Evolutionary conservation across 352 stramenopile genomes (phyloP).

Genomic region (Globisporangium barbulae): DNA sequence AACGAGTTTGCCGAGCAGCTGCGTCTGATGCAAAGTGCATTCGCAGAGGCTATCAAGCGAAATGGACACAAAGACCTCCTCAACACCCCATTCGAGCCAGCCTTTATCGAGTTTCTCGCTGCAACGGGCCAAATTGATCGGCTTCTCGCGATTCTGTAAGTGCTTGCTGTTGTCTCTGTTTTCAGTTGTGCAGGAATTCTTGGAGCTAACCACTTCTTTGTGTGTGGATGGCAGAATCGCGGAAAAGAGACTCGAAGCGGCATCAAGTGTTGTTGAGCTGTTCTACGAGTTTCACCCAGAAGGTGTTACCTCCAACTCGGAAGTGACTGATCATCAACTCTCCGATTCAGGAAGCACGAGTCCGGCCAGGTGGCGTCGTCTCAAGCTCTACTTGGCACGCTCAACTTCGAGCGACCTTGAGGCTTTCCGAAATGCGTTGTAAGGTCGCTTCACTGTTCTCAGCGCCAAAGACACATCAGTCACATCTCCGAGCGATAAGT

Average conservation of each 20-base stretch:
- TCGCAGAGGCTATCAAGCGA: conserved; percentile 32
- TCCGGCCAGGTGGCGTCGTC: neutral
- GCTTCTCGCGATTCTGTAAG: conserved; percentile 21
- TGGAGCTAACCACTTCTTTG: neutral
- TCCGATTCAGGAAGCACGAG: neutral
- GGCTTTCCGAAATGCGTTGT: conserved; percentile 5
- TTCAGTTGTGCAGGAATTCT: neutral
- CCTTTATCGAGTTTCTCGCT: conserved; percentile 48
- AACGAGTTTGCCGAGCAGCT: conserved; percentile 32
- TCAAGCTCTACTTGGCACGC: conserved; percentile 1
- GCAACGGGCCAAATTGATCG: conserved; percentile 26
- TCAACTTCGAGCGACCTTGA: conserved; percentile 6
- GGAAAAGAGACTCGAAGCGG: conserved; percentile 35
- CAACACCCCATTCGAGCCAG: conserved; percentile 34
- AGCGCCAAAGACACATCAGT: neutral
- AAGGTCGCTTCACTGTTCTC: neutral
- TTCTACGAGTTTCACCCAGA: conserved; percentile 35
- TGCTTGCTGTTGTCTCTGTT: neutral
- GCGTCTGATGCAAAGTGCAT: conserved; percentile 35
- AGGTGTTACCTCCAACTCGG: neutral
- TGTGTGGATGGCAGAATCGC: conserved; percentile 24
- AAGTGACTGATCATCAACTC: neutral
- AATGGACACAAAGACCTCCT: conserved; percentile 24
- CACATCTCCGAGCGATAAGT: too few species aligned
- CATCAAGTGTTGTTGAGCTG: conserved; percentile 32